phyloP scores from a whole-genome alignment of 2,329 filamentous ascomycete species.

The Colletotrichum costaricense region DNA sequence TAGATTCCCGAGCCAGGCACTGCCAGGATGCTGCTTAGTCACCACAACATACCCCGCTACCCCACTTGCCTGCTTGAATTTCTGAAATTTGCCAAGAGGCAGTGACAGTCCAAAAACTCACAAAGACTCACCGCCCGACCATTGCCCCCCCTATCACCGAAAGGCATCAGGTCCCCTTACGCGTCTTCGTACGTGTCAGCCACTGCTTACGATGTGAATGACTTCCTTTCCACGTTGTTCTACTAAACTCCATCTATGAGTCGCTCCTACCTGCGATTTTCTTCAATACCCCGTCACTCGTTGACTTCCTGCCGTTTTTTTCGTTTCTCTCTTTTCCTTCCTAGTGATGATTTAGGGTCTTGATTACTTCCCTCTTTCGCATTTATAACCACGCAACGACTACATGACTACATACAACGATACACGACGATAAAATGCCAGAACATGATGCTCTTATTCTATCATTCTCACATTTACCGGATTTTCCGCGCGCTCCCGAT shows the following conservation, averaged over 20 bases:
- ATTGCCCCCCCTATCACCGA: neutral
- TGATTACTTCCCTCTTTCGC: neutral
- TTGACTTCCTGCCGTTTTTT: neutral
- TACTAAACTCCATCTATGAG: neutral
- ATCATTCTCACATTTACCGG: slow-evolving; percentile 61
- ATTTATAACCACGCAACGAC: neutral
- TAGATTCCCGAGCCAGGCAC: neutral
- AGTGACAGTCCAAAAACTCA: slow-evolving; percentile 1
- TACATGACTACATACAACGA: neutral
- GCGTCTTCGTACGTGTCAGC: slow-evolving; percentile 30
- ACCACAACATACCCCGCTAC: slow-evolving; percentile 15
- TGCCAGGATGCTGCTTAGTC: slow-evolving; percentile 12
- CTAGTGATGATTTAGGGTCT: neutral
- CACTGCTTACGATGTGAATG: slow-evolving; percentile 20
- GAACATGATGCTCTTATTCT: slow-evolving; percentile 59
- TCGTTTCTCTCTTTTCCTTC: neutral
- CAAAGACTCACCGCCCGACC: neutral
- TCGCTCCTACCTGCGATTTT: neutral
- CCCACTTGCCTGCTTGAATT: slow-evolving; percentile 23
- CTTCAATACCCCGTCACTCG: slow-evolving; percentile 6
- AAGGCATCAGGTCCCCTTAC: slow-evolving; percentile 29
- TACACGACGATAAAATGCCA: slow-evolving; percentile 44
- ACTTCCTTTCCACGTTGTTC: slow-evolving; percentile 1
- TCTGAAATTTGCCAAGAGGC: neutral
- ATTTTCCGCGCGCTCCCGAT: slow-evolving; percentile 59